Base-by-base conservation (phyloP, 31 red algal genomes). In the Asparagopsis taxiformis region DNA sequence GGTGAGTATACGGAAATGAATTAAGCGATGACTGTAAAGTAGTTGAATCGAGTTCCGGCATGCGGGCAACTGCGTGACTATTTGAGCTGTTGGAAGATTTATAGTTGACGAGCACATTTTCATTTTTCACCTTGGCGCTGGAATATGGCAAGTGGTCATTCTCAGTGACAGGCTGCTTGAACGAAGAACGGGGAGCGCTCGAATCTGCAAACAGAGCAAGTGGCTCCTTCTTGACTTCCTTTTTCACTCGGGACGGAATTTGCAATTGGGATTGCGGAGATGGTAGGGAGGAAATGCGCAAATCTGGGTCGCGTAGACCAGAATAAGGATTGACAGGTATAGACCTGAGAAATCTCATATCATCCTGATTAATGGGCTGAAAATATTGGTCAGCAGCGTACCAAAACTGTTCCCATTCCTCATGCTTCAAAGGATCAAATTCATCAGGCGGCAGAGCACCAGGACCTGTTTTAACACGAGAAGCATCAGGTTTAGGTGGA, bases 341-440 rank as follows among this genome's bases (percentile, higher is more conserved):
- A 16, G 55, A 62, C 29, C 64, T 51, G 24, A 91, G 28, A 39
- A 55, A 91, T 19, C 54, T 63, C 20, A 68, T 55, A 31, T 73
- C 63, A 39, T 69, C 63, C 69, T 53, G 59, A 33, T 62, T 72
- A 56, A 83, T 52, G 39, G 88, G 65, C 35, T 67, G 62, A 39
- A 65, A 79, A 31, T 67, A 67, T 1, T 64, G 26, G 48, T 94
- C 91, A 16, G 90, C 55, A 20, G 67, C 37, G 15, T 81, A 69
- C 91, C 91, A 94, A 68, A 83, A 94, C 31, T 79, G 75, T 22
- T 77, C 85, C 68, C 64, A 70, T 37, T 94, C 91, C 31, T 94
- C 91, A 28, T 89, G 84, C 59, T 46, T 57, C 25, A 89, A 35
- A 15, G 84, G 91, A 70, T 94, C 91, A 49, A 79, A 66, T 2